Base-by-base conservation (phyloP, 2,329 filamentous ascomycete species). In the Epichloe sylvatica region DNA sequence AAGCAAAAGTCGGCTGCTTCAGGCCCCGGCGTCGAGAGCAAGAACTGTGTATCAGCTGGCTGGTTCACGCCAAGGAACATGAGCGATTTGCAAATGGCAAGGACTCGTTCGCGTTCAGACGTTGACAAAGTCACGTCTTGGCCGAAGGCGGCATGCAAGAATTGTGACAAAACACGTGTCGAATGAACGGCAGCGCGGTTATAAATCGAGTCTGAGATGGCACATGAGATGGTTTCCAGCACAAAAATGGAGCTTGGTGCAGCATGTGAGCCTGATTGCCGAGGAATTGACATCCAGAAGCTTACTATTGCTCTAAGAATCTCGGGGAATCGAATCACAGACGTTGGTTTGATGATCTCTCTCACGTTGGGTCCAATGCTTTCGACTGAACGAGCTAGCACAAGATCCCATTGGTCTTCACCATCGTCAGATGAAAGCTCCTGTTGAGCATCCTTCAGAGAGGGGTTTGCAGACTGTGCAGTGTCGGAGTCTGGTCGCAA, bases 11-110 rank as follows among this genome's bases (percentile, higher is more conserved):
- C 77, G 12, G 86, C 75, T 0, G 77, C 73, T 45, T 70, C 68
- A 6, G 73, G 57, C 2, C 76, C 74, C 8, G 74, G 66, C 30
- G 70, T 72, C 12, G 74, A 71, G 37, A 83, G 64, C 33, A 98
- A 73, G 53, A 83, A 81, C 59, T 90, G 83, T 15, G 87, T 86
- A 69, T 96, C 89, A 43, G 86, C 80, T n/a, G 95, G 76, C 52
- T 76, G 76, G 59, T 82, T 85, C 56, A 94, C 78, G 19, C 92
- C 91, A 54, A 92, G 73, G 51, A 78, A 70, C 71, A 87, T 79
- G 61, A 94, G 68, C 64, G 74, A 73, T 55, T 76, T 76, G 59
- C 85, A 90, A 25, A 94, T 72, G 21, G 77, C 71, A 55, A 83
- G 70, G 19, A 88, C 76, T 13, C 80, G 70, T 25, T 70, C 63